phyloP scores from a whole-genome alignment of 1,284 basidiomycete species.

The Bjerkandera adusta region DNA sequence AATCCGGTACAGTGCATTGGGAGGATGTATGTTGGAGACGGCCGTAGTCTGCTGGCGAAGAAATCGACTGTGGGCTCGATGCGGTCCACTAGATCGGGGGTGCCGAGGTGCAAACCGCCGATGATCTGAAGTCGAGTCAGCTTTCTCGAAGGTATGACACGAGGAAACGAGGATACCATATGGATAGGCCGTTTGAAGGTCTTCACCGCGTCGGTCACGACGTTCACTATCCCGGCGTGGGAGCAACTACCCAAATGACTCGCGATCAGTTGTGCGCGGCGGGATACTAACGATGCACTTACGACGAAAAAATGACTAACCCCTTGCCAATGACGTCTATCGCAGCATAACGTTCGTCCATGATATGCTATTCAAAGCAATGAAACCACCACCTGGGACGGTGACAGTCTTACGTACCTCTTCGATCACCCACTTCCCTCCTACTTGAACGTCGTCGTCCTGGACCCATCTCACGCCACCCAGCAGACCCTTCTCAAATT shows the following conservation, averaged over 20 bases:
- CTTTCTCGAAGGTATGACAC: conserved; percentile 7
- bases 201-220: conserved; percentile 62
- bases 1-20: conserved; percentile 87
- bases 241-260: conserved; percentile 52
- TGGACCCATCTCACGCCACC: conserved; percentile 67
- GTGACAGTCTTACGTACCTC: conserved; percentile 38
- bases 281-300: conserved; percentile 27
- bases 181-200: conserved; percentile 68
- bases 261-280: conserved; percentile 1
- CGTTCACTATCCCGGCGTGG: conserved; percentile 84
- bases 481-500: conserved; percentile 65
- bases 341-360: conserved; percentile 79
- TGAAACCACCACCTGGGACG: neutral
- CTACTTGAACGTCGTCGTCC: conserved; percentile 34
- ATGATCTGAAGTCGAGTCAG: conserved; percentile 49
- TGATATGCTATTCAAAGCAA: conserved; percentile 51
- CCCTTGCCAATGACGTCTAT: conserved; percentile 80
- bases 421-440: conserved; percentile 67
- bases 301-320: conserved; percentile 80
- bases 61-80: conserved; percentile 73
- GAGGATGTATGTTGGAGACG: conserved; percentile 66
- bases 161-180: conserved; percentile 48
- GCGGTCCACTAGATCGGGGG: conserved; percentile 57
- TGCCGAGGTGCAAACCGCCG: conserved; percentile 78
- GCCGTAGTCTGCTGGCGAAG: conserved; percentile 54